phyloP scores from a whole-genome alignment of 139 green algal species.

The Picochlorum costavermella region DNA sequence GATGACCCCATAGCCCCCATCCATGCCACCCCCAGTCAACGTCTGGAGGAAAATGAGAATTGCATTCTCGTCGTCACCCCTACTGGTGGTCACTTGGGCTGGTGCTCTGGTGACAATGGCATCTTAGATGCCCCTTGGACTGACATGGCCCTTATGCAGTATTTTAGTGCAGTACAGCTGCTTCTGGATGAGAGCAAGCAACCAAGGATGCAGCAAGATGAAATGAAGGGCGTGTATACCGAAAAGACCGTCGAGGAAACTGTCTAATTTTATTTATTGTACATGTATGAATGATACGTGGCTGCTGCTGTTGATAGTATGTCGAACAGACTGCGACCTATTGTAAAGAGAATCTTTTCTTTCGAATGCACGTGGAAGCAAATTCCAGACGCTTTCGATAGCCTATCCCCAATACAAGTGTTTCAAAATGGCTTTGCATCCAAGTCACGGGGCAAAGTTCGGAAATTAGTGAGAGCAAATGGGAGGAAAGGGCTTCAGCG shows the following conservation, averaged over 20 bases:
- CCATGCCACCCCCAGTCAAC: conserved; percentile 63
- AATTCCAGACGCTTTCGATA: too few species aligned
- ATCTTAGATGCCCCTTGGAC: conserved; percentile 58
- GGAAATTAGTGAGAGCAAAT: too few species aligned
- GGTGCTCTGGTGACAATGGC: conserved; percentile 28
- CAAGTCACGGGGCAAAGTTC: too few species aligned
- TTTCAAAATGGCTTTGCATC: too few species aligned
- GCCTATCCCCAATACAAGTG: too few species aligned
- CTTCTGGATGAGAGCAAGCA: conserved; percentile 8
- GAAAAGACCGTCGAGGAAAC: not conserved
- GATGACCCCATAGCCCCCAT: conserved; percentile 83
- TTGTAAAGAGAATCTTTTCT: too few species aligned
- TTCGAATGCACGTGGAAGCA: too few species aligned
- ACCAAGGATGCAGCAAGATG: not conserved
- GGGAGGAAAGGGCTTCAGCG: not conserved
- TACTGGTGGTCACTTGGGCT: conserved; percentile 72
- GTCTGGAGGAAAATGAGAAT: conserved; percentile 48
- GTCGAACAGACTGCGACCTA: too few species aligned
- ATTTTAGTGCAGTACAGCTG: conserved; percentile 31
- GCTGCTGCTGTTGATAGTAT: too few species aligned
- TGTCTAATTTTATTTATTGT: not conserved
- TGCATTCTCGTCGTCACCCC: conserved; percentile 58
- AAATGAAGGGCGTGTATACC: not conserved
- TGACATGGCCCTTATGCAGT: conserved; percentile 53
- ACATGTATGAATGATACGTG: too few species aligned